A percentile compares a stretch with the other conserved stretches of the same genome.
phyloP scores from a whole-genome alignment of 257 asterid genomes.

The Linaria vulgaris region DNA sequence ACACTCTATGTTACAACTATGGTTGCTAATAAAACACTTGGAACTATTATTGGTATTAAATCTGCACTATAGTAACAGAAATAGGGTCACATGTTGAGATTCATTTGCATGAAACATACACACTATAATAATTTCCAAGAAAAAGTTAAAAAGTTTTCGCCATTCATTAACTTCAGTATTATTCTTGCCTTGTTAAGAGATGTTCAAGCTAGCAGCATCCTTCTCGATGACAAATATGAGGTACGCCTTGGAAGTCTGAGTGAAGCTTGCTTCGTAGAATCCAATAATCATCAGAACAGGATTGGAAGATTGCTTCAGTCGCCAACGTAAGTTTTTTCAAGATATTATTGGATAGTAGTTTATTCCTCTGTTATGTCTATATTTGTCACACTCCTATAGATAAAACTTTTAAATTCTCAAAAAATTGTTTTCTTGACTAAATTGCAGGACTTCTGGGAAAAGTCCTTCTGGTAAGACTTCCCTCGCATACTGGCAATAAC shows the following conservation, averaged over 20 bases:
- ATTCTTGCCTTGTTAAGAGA: conserved; percentile 54
- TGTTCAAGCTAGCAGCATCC: conserved; percentile 87
- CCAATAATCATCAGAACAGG: conserved; percentile 57
- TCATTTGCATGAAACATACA: background rate
- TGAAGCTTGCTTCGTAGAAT: conserved; percentile 74
- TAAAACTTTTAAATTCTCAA: background rate
- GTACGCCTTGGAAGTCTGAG: conserved; percentile 85
- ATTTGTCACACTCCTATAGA: background rate
- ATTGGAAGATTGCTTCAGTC: conserved; percentile 63
- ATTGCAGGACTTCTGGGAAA: conserved; percentile 51
- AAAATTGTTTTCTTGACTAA: conserved; percentile 21
- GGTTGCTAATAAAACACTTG: too few relatives aligned
- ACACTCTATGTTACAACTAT: too few relatives aligned
- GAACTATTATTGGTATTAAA: too few relatives aligned
- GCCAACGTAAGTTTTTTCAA: conserved; percentile 58
- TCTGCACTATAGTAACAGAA: too few relatives aligned
- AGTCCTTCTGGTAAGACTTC: conserved; percentile 42
- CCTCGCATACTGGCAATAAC: background rate
- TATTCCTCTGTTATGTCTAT: background rate
- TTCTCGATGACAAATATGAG: conserved; percentile 85
- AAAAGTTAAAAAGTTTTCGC: too few relatives aligned
- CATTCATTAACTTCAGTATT: background rate
- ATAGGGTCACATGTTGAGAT: background rate
- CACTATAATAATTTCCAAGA: too few relatives aligned
- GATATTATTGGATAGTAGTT: background rate